These are phyloP conservation scores for Neopestalotiopsis sp. DNA, from an alignment of 2,329 filamentous ascomycete genomes.

Conservation along the genomic window DNA sequence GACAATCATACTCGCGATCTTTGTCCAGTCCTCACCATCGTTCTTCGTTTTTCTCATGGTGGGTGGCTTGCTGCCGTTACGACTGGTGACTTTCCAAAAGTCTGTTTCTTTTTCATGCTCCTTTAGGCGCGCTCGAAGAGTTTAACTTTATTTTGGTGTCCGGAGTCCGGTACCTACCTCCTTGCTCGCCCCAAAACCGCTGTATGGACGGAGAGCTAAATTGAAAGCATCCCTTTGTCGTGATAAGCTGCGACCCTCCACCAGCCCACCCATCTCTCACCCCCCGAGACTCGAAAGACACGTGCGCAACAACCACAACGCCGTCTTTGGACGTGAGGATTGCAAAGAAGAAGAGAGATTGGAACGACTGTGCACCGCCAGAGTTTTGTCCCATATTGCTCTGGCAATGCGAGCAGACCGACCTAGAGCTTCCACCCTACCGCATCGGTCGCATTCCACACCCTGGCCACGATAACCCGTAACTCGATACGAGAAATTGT, in stretches of 20 bases:
- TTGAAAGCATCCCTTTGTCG: background rate
- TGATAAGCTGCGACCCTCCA: background rate
- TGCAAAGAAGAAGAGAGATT: background rate
- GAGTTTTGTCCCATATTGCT: background rate
- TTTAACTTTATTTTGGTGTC: background rate
- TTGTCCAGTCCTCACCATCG: background rate
- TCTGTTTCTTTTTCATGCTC: background rate
- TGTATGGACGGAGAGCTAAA: background rate
- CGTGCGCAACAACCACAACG: background rate
- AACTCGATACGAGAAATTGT: constrained; percentile 11
- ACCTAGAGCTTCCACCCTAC: background rate
- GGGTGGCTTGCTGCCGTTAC: background rate
- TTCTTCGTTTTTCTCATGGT: background rate
- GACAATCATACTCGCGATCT: background rate
- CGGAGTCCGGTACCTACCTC: background rate
- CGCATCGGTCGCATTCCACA: constrained; percentile 7
- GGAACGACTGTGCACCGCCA: background rate
- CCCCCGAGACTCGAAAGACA: background rate
- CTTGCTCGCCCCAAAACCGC: background rate
- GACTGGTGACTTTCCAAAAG: background rate
- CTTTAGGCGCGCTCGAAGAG: background rate
- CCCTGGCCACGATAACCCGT: background rate
- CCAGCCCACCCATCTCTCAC: background rate
- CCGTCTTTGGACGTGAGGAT: background rate
- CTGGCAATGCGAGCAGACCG: constrained; percentile 1